A percentile compares a stretch with the other conserved stretches of the same genome.
phyloP scores from a whole-genome alignment of 2,329 filamentous ascomycete species.

The Torrubiellomyces zombiae region DNA sequence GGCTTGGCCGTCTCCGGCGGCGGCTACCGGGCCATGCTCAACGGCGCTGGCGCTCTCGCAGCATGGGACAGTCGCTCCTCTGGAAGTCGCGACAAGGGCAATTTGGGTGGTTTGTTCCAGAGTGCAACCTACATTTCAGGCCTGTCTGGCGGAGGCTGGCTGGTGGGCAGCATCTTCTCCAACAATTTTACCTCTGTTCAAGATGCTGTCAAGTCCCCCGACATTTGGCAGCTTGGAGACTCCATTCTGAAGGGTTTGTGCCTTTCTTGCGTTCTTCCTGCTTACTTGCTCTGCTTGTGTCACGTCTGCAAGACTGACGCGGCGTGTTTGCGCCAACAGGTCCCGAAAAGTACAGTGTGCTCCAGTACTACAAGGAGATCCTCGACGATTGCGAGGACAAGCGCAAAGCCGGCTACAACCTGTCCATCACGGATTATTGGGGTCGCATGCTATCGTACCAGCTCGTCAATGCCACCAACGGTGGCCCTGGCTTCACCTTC shows the following conservation, averaged over 20 bases:
- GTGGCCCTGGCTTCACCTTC: slow-evolving; percentile 64
- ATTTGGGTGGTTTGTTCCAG: slow-evolving; percentile 69
- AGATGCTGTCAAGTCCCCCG: slow-evolving; percentile 16
- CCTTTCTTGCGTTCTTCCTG: too few species aligned
- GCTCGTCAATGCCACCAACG: slow-evolving; percentile 58
- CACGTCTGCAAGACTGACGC: background rate
- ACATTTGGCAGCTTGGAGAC: slow-evolving; percentile 24
- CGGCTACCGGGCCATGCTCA: slow-evolving; percentile 75
- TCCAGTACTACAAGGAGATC: slow-evolving; percentile 22
- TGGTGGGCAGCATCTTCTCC: slow-evolving; percentile 63
- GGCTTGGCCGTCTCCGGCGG: slow-evolving; percentile 68
- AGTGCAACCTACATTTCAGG: slow-evolving; percentile 66
- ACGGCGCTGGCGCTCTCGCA: slow-evolving; percentile 61
- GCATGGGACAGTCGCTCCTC: slow-evolving; percentile 63
- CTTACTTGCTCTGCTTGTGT: too few species aligned
- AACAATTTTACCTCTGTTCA: slow-evolving; percentile 65
- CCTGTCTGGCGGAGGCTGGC: slow-evolving; percentile 70
- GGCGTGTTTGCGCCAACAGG: slow-evolving; percentile 7
- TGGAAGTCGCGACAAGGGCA: slow-evolving; percentile 30
- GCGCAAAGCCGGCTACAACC: slow-evolving; percentile 25
- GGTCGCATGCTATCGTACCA: slow-evolving; percentile 76
- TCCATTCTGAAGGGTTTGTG: slow-evolving; percentile 22
- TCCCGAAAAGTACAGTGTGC: slow-evolving; percentile 18
- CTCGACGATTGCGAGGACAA: slow-evolving; percentile 19
- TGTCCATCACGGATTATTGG: slow-evolving; percentile 78